Evolutionary conservation across 805 yeast genomes (phyloP).

Genomic region (Candida schatavii): DNA sequence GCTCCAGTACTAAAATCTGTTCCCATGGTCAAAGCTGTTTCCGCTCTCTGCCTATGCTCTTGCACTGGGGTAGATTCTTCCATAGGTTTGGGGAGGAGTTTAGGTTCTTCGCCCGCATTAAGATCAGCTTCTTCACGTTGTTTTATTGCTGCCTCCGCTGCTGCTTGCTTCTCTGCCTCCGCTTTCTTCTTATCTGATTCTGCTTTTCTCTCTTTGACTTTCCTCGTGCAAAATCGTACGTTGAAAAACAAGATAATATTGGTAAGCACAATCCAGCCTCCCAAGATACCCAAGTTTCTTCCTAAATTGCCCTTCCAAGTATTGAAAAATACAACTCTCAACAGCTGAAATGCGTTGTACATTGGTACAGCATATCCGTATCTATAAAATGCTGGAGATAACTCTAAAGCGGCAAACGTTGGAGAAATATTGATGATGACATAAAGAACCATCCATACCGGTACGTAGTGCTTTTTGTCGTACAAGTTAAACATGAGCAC

Average conservation of each 20-base stretch:
- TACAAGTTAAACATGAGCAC: slow-evolving; percentile 18
- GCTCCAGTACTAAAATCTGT: not conserved
- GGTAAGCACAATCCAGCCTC: slow-evolving; percentile 25
- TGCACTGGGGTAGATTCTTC: too few relatives aligned
- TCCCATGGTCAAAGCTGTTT: too few relatives aligned
- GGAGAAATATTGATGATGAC: slow-evolving; percentile 29
- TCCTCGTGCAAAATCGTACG: slow-evolving; percentile 8
- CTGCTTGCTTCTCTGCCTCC: slow-evolving; percentile 6
- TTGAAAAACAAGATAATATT: slow-evolving; percentile 12
- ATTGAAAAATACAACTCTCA: slow-evolving; percentile 32
- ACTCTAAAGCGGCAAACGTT: slow-evolving; percentile 31
- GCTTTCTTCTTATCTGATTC: slow-evolving; percentile 6
- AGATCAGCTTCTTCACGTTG: not conserved
- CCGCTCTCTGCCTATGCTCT: too few relatives aligned
- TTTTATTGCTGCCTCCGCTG: slow-evolving; percentile 2
- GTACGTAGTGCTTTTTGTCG: slow-evolving; percentile 17
- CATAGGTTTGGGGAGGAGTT: not conserved
- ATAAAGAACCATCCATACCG: slow-evolving; percentile 30
- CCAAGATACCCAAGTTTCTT: slow-evolving; percentile 26
- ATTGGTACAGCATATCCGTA: slow-evolving; percentile 39
- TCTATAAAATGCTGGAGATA: slow-evolving; percentile 28
- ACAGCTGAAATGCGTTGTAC: slow-evolving; percentile 28
- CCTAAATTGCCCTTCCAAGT: slow-evolving; percentile 34
- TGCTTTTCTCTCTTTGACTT: not conserved
- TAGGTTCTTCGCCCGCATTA: not conserved